Base-by-base conservation (phyloP, 2,329 filamentous ascomycete species). In the Ceratocystiopsis brevicomis region DNA sequence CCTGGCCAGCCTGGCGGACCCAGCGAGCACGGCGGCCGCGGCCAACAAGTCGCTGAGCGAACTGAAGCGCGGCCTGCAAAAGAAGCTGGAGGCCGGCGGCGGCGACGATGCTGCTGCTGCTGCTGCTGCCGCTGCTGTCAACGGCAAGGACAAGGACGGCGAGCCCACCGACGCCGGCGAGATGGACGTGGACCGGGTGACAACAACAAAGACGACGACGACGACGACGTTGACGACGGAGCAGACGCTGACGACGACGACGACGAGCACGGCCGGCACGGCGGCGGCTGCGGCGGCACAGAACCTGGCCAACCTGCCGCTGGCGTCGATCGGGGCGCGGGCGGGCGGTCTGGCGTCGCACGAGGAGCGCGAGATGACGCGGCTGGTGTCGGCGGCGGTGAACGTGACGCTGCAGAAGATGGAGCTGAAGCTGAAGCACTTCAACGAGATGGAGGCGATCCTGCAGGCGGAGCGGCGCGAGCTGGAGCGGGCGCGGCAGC, bases 381-480 rank as follows among this genome's bases (percentile, higher is more conserved):
- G 86, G 15, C 75, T 96, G 39, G 84, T 98, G 11, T 88, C 86
- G 3, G 81, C 86, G 6, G 85, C 86, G 0, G 84, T 94, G 42
- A 98, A 98, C 57, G 71, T 93, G 13, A 88, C 84, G n/a, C 68
- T 96, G 33, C 81, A 94, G 57, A 98, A 98, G 63, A 77, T 96
- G 48, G 86, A 96, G 61, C 67, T 96, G 53, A 98, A 98, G 63
- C 71, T 98, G 47, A 79, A 85, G 55, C 93, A 96, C 59, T 98
- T 98, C 62, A 81, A 83, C 53, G 90, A 98, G 59, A 87, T 98
- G 72, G 90, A 98, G 61, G 73, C 82, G 16, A 79, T 95, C 38
- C 69, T 98, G 41, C 82, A 92, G 53, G 85, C 87, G 6, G 90
- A 98, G 64, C 79, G 88, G 47, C 76, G 87, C 47, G 90, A 98